Percentiles rank a stretch among this genome's conserved stretches.
phyloP scores from a whole-genome alignment of 2,329 filamentous ascomycete genomes.

The Trichoderma sp. region DNA sequence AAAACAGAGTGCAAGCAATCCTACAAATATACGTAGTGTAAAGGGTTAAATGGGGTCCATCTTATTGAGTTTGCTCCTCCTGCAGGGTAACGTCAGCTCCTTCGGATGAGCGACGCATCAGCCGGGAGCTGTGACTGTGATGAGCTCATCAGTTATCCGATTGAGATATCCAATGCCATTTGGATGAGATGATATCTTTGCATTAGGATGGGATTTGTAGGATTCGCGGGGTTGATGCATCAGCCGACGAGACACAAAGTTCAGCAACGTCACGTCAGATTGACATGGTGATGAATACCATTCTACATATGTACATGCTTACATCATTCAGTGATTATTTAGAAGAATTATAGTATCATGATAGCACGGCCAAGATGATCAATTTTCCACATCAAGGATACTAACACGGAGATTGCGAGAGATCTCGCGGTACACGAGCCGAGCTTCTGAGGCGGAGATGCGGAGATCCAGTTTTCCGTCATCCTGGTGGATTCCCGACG shows the following conservation, averaged over 20 bases:
- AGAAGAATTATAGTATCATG: neutral
- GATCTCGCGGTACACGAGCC: neutral
- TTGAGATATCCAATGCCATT: neutral
- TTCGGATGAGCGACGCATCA: neutral
- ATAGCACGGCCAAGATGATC: neutral
- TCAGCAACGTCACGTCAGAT: neutral
- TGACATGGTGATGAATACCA: neutral
- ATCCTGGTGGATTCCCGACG: neutral
- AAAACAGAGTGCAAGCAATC: neutral
- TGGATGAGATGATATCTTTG: neutral
- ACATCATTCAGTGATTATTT: neutral
- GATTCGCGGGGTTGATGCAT: neutral
- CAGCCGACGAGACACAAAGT: neutral
- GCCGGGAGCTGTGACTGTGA: neutral
- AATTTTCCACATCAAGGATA: neutral
- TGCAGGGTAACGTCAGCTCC: neutral
- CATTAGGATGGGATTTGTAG: neutral
- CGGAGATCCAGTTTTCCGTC: conserved; percentile 7
- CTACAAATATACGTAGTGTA: neutral
- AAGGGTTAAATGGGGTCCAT: neutral
- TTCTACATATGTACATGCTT: neutral
- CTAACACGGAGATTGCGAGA: neutral
- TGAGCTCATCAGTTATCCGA: neutral
- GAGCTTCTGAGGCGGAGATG: neutral
- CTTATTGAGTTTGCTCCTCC: neutral